Percentiles rank a stretch among this genome's conserved stretches.
Conservation (phyloP, 176 grass and related monocot species). For the Echinochloa phyllopogon region DNA sequence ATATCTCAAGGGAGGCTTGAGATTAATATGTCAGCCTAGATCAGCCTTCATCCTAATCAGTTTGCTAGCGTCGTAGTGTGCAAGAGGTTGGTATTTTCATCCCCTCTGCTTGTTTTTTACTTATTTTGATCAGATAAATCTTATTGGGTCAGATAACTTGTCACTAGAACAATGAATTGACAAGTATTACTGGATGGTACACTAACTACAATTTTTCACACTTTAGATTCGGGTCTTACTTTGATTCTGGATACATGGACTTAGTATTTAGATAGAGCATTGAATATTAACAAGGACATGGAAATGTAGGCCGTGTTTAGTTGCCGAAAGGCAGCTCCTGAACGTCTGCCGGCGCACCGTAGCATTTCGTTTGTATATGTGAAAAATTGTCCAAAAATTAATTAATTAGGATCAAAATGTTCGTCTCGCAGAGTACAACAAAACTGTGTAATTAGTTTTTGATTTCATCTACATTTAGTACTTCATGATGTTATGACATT, state of each 20-base stretch:
- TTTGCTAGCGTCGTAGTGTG: neutral
- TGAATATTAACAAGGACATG: too few relatives aligned
- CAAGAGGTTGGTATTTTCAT: constrained; percentile 15
- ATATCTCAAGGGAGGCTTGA: constrained; percentile 11
- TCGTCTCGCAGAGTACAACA: too few relatives aligned
- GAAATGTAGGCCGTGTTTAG: too few relatives aligned
- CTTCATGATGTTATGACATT: too few relatives aligned
- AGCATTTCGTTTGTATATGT: too few relatives aligned
- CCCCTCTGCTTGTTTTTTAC: neutral
- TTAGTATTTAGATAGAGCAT: neutral
- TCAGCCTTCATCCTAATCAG: neutral
- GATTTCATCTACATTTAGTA: too few relatives aligned
- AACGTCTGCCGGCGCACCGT: too few relatives aligned
- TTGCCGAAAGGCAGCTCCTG: too few relatives aligned
- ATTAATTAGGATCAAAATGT: too few relatives aligned
- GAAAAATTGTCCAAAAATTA: too few relatives aligned
- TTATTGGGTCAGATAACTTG: constrained; percentile 5
- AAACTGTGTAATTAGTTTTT: too few relatives aligned
- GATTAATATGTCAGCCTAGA: neutral
- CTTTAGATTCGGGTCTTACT: neutral
- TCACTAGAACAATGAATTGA: neutral
- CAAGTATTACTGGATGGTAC: neutral
- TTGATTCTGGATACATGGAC: neutral
- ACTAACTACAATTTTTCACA: constrained; percentile 3
- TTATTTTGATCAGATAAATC: neutral